Evolutionary conservation across 164 flowering plant genomes (phyloP).

Genomic region (Liriodendron chinense): DNA sequence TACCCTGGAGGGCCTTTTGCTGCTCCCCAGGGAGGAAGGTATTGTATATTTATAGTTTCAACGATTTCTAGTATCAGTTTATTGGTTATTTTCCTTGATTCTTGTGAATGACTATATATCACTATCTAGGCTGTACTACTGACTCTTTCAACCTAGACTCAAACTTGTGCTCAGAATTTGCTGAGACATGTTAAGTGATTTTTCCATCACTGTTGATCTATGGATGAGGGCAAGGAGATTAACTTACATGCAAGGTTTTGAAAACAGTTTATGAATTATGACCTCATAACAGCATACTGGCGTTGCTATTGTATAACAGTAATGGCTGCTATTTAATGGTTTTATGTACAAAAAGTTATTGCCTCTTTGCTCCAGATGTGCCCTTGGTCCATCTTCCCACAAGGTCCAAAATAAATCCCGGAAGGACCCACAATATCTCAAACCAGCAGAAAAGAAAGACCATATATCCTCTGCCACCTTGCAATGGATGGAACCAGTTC

Average conservation of each 20-base stretch:
- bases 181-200: not conserved
- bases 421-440: too few species aligned
- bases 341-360: too few species aligned
- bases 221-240: not conserved
- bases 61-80: not conserved
- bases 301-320: too few species aligned
- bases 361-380: too few species aligned
- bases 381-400: too few species aligned
- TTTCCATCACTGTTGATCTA: not conserved
- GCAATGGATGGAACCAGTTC: too few species aligned
- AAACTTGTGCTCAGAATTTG: not conserved
- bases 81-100: not conserved
- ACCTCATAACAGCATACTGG: too few species aligned
- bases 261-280: too few species aligned
- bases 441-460: too few species aligned
- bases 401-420: too few species aligned
- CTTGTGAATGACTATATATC: not conserved
- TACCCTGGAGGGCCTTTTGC: constrained; percentile 26
- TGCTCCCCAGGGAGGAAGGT: constrained; percentile 52
- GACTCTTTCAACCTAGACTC: not conserved
- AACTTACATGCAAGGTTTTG: not conserved
- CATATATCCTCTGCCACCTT: too few species aligned
- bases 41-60: constrained; percentile 8
- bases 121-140: not conserved
- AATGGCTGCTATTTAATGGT: too few species aligned